A percentile compares a stretch with the other conserved stretches of the same genome.
phyloP scores from a whole-genome alignment of 352 stramenopile genomes.

The Phytophthora capsici region DNA sequence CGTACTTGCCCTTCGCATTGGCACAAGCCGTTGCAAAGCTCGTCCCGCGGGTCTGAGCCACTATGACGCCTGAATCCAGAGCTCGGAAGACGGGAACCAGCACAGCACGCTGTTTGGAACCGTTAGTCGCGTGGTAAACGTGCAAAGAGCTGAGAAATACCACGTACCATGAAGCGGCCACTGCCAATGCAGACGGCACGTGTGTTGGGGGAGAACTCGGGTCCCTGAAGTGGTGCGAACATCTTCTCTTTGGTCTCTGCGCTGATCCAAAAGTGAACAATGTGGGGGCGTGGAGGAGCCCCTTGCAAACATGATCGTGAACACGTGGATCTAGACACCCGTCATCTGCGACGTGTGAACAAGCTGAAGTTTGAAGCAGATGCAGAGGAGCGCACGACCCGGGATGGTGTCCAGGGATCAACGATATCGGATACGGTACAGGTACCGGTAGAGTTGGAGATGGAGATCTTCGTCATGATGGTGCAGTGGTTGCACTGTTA shows the following conservation, averaged over 20 bases:
- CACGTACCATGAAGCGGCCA: conserved; percentile 74
- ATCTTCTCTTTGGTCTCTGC: conserved; percentile 13
- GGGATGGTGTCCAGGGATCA: neutral
- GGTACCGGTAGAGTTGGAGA: neutral
- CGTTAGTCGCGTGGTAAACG: neutral
- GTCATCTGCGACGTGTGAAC: conserved; percentile 16
- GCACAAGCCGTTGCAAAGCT: conserved; percentile 55
- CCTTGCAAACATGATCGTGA: conserved; percentile 6
- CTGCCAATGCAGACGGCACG: conserved; percentile 71
- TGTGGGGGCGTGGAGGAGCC: conserved; percentile 1
- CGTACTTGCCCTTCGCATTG: conserved; percentile 49
- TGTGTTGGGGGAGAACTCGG: conserved; percentile 27
- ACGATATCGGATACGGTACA: too few species aligned
- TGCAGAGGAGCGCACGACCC: neutral
- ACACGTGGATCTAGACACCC: conserved; percentile 8
- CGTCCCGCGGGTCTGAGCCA: conserved; percentile 64
- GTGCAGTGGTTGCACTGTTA: conserved; percentile 19
- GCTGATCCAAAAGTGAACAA: conserved; percentile 6
- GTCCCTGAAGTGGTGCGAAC: conserved; percentile 26
- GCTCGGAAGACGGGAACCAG: conserved; percentile 60
- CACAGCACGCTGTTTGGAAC: conserved; percentile 51
- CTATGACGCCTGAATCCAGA: conserved; percentile 45
- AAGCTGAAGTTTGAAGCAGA: conserved; percentile 25
- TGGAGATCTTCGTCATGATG: neutral
- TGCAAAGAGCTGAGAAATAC: neutral